Evolutionary conservation across 1,139 yeast species (phyloP).

Genomic region (Candida labiduridarum): DNA sequence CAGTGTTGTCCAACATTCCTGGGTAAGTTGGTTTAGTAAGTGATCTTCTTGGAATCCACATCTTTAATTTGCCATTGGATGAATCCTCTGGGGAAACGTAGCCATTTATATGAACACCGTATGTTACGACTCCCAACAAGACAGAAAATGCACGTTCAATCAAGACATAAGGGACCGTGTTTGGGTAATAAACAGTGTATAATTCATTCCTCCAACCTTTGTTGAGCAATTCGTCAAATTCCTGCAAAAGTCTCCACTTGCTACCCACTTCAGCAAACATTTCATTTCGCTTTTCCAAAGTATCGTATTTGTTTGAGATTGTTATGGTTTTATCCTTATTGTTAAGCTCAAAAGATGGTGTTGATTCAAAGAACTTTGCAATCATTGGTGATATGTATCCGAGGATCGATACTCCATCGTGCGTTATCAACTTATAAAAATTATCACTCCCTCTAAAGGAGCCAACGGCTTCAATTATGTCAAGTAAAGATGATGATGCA

Average conservation of each 20-base stretch:
- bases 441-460: slow-evolving; percentile 36
- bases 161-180: slow-evolving; percentile 57
- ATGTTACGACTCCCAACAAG: slow-evolving; percentile 80
- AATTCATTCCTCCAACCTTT: slow-evolving; percentile 89
- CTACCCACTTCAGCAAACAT: slow-evolving; percentile 48
- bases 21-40: slow-evolving; percentile 83
- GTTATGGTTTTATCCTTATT: slow-evolving; percentile 29
- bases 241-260: slow-evolving; percentile 39
- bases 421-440: slow-evolving; percentile 47
- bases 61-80: slow-evolving; percentile 47
- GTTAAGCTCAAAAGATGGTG: slow-evolving; percentile 36
- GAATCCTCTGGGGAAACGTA: slow-evolving; percentile 49
- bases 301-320: slow-evolving; percentile 39
- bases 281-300: slow-evolving; percentile 48
- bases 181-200: slow-evolving; percentile 68
- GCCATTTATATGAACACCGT: slow-evolving; percentile 88
- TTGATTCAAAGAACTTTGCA: slow-evolving; percentile 35
- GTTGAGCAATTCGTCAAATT: slow-evolving; percentile 44
- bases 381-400: slow-evolving; percentile 58
- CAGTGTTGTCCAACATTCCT: slow-evolving; percentile 86
- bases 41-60: slow-evolving; percentile 90
- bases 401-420: slow-evolving; percentile 47
- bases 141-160: slow-evolving; percentile 84
- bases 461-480: slow-evolving; percentile 48
- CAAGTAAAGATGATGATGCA: slow-evolving; percentile 14